phyloP scores from a whole-genome alignment of 305 asterid species.

The Solanum hybrid region DNA sequence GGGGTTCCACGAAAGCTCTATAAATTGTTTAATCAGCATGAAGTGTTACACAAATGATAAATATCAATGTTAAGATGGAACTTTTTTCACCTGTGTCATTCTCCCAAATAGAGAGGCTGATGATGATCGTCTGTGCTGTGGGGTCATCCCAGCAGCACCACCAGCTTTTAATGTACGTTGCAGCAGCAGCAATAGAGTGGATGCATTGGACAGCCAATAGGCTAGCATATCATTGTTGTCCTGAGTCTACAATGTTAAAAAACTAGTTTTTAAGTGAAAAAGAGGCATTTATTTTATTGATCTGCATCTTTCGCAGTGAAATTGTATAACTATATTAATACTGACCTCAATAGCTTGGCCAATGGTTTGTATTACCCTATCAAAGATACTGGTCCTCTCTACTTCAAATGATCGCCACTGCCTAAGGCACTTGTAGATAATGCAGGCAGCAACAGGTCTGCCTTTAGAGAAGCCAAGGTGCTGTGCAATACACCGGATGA shows the following conservation, averaged over 20 bases:
- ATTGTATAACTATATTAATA: not conserved
- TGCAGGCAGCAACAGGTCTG: slow-evolving; percentile 95
- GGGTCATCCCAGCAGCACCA: slow-evolving; percentile 61
- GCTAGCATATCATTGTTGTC: slow-evolving; percentile 79
- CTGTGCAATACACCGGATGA: slow-evolving; percentile 92
- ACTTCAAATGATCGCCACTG: slow-evolving; percentile 99
- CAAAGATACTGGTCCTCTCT: slow-evolving; percentile 93
- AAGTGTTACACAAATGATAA: not conserved
- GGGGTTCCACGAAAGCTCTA: slow-evolving; percentile 95
- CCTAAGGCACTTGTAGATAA: slow-evolving; percentile 93
- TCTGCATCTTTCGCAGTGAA: slow-evolving; percentile 47
- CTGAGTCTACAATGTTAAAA: slow-evolving; percentile 47
- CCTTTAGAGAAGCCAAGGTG: slow-evolving; percentile 92
- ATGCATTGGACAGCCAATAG: slow-evolving; percentile 82
- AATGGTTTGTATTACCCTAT: slow-evolving; percentile 88
- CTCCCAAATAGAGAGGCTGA: slow-evolving; percentile 91
- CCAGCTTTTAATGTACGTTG: slow-evolving; percentile 95
- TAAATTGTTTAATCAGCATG: slow-evolving; percentile 1
- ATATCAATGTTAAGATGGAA: not conserved
- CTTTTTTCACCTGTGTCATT: slow-evolving; percentile 72
- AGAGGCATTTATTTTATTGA: slow-evolving; percentile 19
- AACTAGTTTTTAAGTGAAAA: slow-evolving; percentile 1
- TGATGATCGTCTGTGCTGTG: slow-evolving; percentile 60
- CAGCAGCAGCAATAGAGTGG: slow-evolving; percentile 78
- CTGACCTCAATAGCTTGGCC: slow-evolving; percentile 93